phyloP scores from a whole-genome alignment of 148 eudicot genomes.

The Camellia granthamiana region DNA sequence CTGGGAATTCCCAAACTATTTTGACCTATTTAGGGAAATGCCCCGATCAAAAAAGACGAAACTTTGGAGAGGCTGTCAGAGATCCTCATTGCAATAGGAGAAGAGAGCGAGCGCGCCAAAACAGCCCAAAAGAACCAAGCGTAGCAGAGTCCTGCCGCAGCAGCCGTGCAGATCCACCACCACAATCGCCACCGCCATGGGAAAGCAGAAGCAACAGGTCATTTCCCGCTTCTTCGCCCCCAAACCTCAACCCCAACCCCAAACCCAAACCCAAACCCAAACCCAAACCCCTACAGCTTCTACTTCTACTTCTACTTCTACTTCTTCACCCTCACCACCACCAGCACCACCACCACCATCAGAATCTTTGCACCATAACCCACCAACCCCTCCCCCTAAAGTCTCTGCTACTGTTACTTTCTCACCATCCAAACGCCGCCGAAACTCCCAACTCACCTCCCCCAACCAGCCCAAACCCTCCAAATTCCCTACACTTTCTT shows the following conservation, averaged over 20 bases:
- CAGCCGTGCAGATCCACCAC: not conserved
- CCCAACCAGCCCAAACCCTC: conserved; percentile 28
- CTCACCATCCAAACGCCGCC: conserved; percentile 77
- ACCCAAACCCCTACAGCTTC: conserved; percentile 29
- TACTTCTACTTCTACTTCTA: conserved; percentile 25
- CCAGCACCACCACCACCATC: conserved; percentile 12
- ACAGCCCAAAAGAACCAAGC: not conserved
- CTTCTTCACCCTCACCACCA: conserved; percentile 18
- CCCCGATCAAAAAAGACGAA: no score
- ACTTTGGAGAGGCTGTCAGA: no score
- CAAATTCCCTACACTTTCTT: conserved; percentile 34
- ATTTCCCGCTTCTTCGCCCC: conserved; percentile 93
- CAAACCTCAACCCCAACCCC: conserved; percentile 35
- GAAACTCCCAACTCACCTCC: conserved; percentile 42
- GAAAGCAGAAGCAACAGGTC: conserved; percentile 78
- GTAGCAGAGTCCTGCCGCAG: no score
- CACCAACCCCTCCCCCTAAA: conserved; percentile 61
- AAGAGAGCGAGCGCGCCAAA: no score
- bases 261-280: conserved; percentile 44
- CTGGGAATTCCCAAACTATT: no score
- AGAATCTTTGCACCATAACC: conserved; percentile 16
- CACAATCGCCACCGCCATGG: conserved; percentile 42
- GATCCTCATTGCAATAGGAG: no score
- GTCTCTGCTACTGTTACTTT: conserved; percentile 63
- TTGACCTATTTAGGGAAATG: no score